Evolutionary conservation across 1,139 yeast genomes (phyloP).

Genomic region (Schwanniomyces etchellsii): DNA sequence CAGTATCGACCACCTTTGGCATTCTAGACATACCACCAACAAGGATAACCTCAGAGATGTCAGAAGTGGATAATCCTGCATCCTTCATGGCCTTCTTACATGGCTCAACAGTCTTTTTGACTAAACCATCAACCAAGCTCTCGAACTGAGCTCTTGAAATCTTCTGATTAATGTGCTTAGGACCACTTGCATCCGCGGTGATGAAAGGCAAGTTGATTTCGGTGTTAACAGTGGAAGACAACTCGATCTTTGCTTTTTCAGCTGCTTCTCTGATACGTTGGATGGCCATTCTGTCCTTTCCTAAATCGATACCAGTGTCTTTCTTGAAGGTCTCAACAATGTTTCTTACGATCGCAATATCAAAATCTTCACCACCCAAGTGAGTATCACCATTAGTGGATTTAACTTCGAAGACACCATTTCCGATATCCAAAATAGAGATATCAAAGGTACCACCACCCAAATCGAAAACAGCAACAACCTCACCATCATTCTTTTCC

Average conservation of each 20-base stretch:
- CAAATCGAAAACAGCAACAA: slow-evolving; percentile 79
- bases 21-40: slow-evolving; percentile 99
- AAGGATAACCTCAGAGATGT: slow-evolving; percentile 88
- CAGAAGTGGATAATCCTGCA: slow-evolving; percentile 81
- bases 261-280: slow-evolving; percentile 99
- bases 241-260: slow-evolving; percentile 98
- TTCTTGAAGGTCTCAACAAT: slow-evolving; percentile 90
- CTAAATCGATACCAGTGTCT: slow-evolving; percentile 85
- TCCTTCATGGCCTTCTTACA: slow-evolving; percentile 98
- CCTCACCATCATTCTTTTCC: slow-evolving; percentile 66
- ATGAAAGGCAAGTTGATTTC: slow-evolving; percentile 97
- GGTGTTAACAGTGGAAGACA: slow-evolving; percentile 88
- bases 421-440: slow-evolving; percentile 78
- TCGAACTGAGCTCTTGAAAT: slow-evolving; percentile 92
- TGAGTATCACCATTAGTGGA: slow-evolving; percentile 89
- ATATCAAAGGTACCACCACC: slow-evolving; percentile 92
- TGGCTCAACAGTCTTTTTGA: slow-evolving; percentile 93
- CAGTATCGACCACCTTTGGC: slow-evolving; percentile 99
- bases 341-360: slow-evolving; percentile 81
- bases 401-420: slow-evolving; percentile 84
- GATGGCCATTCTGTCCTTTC: slow-evolving; percentile 95
- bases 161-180: slow-evolving; percentile 96
- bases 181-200: slow-evolving; percentile 94
- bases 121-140: slow-evolving; percentile 80
- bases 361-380: slow-evolving; percentile 90